These are phyloP conservation scores for Phaeosphaeriaceae sp. DNA, from an alignment of 2,329 filamentous ascomycete genomes.

Conservation along the genomic window DNA sequence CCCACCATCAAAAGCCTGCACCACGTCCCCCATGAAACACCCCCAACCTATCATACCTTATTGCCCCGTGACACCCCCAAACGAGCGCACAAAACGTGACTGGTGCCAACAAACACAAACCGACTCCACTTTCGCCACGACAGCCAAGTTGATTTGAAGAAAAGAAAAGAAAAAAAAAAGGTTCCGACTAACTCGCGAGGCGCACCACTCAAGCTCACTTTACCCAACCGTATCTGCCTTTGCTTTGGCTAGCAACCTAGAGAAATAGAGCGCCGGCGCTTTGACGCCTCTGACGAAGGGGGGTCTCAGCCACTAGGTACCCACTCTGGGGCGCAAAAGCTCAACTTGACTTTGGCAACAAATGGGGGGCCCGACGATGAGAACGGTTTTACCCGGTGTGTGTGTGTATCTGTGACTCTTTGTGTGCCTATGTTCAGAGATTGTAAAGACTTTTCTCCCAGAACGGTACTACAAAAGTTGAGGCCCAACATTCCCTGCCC, in stretches of 20 bases:
- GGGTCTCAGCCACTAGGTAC: slow-evolving; percentile 20
- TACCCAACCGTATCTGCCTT: no score
- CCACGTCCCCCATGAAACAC: slow-evolving; percentile 28
- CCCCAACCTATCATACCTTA: slow-evolving; percentile 22
- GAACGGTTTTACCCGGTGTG: no score
- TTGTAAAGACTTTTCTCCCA: slow-evolving; percentile 5
- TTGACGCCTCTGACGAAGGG: slow-evolving; percentile 20
- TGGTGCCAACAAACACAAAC: slow-evolving; percentile 16
- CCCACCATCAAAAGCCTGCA: slow-evolving; percentile 24
- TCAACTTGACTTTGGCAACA: background rate
- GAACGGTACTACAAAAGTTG: background rate
- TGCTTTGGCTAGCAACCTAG: no score
- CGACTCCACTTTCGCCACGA: no score
- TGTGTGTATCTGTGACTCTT: no score
- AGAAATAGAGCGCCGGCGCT: no score
- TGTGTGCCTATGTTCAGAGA: background rate
- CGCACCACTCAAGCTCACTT: no score
- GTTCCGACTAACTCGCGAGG: no score
- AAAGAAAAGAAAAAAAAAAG: no score
- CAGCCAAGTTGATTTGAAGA: no score
- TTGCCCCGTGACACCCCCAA: background rate
- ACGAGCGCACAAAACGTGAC: slow-evolving; percentile 19
- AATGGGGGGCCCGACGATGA: background rate
- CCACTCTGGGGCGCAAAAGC: no score
- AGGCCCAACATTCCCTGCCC: background rate